Evolutionary conservation across 2,329 filamentous ascomycete species (phyloP).

Genomic region (Exophiala calicioides): DNA sequence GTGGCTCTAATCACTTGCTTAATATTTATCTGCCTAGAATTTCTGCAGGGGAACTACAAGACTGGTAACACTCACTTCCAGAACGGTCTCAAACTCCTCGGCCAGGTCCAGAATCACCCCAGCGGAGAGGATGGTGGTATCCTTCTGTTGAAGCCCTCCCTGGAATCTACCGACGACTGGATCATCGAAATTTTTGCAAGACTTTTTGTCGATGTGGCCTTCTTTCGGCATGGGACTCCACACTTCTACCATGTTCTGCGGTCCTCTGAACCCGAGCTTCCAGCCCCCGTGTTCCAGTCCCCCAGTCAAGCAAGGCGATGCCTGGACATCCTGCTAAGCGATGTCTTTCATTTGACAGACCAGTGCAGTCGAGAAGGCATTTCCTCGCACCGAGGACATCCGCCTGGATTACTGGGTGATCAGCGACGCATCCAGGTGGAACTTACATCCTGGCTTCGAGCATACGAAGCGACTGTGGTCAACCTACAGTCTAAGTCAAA

Average conservation of each 20-base stretch:
- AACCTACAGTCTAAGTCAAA: too few relatives aligned
- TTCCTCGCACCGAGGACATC: too few relatives aligned
- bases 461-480: constrained; percentile 1
- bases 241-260: neutral
- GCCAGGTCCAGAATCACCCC: constrained; percentile 6
- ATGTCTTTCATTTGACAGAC: neutral
- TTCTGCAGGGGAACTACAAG: constrained; percentile 38
- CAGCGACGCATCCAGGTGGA: neutral
- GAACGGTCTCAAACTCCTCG: constrained; percentile 37
- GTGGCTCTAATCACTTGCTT: constrained; percentile 46
- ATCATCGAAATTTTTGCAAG: constrained; percentile 34
- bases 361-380: neutral
- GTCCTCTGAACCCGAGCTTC: neutral
- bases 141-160: neutral
- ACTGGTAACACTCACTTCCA: constrained; percentile 36
- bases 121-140: neutral
- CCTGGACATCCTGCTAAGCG: constrained; percentile 7
- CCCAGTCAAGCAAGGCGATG: constrained; percentile 1
- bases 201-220: constrained; percentile 33
- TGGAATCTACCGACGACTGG: constrained; percentile 19
- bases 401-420: neutral
- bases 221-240: constrained; percentile 30
- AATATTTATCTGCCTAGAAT: constrained; percentile 45
- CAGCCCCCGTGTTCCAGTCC: neutral
- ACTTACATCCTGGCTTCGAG: neutral